Evolutionary conservation across 441 rosid genomes (phyloP).

Genomic region (Flueggea neowawraea): DNA sequence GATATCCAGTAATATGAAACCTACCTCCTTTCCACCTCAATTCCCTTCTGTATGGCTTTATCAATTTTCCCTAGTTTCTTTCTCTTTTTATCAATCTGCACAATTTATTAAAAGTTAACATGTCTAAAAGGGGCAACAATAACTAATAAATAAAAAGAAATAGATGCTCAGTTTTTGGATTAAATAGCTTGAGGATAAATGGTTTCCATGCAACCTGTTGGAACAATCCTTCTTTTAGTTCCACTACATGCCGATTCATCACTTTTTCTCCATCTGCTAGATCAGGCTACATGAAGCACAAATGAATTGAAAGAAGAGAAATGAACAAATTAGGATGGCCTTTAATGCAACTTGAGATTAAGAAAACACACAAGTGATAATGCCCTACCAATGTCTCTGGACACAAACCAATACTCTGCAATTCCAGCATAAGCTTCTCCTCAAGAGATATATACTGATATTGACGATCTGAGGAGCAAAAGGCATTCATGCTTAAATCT

Average conservation of each 20-base stretch:
- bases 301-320: neutral
- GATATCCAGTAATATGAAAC: conserved; percentile 20
- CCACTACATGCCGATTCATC: conserved; percentile 55
- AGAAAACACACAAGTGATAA: conserved; percentile 1
- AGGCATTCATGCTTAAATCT: conserved; percentile 37
- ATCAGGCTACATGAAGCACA: conserved; percentile 72
- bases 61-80: conserved; percentile 60
- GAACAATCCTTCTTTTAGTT: conserved; percentile 62
- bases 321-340: conserved; percentile 8
- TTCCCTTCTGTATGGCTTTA: conserved; percentile 43
- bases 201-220: conserved; percentile 48
- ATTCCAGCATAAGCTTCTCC: conserved; percentile 74
- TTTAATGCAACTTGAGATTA: neutral
- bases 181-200: neutral
- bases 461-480: conserved; percentile 47
- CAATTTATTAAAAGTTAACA: conserved; percentile 21
- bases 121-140: neutral
- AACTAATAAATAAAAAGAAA: neutral
- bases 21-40: conserved; percentile 62
- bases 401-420: conserved; percentile 80
- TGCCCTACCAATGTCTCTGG: conserved; percentile 75
- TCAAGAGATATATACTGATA: conserved; percentile 77
- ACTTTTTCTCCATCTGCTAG: conserved; percentile 74
- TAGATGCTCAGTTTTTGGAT: neutral
- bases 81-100: conserved; percentile 59